Conservation (phyloP, 176 grass and related monocot species). For the Pontederia crassipes region DNA sequence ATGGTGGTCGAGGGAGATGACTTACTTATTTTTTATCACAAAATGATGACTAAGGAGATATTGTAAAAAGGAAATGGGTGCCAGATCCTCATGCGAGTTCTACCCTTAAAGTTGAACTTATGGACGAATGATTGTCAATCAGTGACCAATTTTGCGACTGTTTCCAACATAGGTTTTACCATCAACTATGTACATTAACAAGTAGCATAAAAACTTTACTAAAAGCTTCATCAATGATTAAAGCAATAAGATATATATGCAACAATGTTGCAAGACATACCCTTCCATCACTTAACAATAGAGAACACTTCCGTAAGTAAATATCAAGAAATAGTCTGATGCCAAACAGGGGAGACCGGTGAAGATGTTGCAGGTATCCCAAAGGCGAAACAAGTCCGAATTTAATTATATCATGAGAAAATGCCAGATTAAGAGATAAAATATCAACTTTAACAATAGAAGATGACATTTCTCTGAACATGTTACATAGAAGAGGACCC, state of each 20-base stretch:
- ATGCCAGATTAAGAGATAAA: conserved; percentile 66
- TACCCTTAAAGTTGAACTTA: no score
- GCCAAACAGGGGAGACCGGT: conserved; percentile 7
- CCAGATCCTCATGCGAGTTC: no score
- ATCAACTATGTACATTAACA: no score
- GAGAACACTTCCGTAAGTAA: conserved; percentile 68
- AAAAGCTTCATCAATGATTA: not conserved
- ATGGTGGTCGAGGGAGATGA: no score
- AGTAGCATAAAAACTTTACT: not conserved
- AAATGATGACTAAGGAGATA: no score
- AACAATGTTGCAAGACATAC: conserved; percentile 32
- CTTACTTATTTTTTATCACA: no score
- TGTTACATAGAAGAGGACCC: conserved; percentile 32
- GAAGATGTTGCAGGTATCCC: conserved; percentile 49
- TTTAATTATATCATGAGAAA: conserved; percentile 82
- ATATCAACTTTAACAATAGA: conserved; percentile 50
- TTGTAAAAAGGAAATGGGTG: no score
- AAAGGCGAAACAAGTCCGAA: conserved; percentile 43
- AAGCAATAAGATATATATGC: conserved; percentile 2
- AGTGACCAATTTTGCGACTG: no score
- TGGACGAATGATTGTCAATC: no score
- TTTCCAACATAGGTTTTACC: no score
- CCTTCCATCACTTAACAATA: conserved; percentile 96
- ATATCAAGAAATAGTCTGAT: conserved; percentile 39
- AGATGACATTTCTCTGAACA: conserved; percentile 22